Evolutionary conservation across 1,139 yeast genomes (phyloP).

Genomic region (Pichia kudriavzevii): DNA sequence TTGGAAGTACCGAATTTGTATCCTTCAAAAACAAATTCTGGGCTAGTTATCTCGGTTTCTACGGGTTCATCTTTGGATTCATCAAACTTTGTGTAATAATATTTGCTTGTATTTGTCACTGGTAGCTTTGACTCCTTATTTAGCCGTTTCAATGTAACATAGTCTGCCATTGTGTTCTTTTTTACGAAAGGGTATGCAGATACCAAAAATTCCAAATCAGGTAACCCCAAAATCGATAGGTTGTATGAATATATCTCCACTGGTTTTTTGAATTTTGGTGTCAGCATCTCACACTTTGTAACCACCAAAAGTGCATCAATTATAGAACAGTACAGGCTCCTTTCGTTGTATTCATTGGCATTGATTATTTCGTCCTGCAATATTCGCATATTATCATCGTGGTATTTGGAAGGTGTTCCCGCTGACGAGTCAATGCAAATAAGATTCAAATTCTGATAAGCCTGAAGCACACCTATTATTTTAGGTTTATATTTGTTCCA

Average conservation of each 20-base stretch:
- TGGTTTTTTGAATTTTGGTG: conserved; percentile 12
- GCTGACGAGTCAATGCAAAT: conserved; percentile 5
- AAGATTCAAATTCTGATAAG: conserved; percentile 3
- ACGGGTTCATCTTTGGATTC: conserved; percentile 4
- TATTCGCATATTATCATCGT: no score
- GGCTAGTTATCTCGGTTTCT: conserved; percentile 5
- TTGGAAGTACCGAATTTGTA: conserved; percentile 11
- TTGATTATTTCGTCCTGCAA: no score
- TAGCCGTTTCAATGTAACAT: no score
- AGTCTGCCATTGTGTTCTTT: conserved; percentile 7
- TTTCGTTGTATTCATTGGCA: conserved; percentile 5
- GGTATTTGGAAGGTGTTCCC: no score
- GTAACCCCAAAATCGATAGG: conserved; percentile 4
- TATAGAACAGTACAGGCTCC: conserved; percentile 3
- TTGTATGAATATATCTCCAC: conserved; percentile 11
- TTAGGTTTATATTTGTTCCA: conserved; percentile 6
- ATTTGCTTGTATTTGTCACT: conserved; percentile 2
- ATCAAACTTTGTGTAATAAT: conserved; percentile 3
- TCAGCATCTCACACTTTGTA: conserved; percentile 2
- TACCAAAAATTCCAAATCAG: conserved; percentile 10
- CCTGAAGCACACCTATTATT: conserved; percentile 1
- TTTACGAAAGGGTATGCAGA: conserved; percentile 14
- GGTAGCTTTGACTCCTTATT: conserved; percentile 4
- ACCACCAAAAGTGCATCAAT: conserved; percentile 4
- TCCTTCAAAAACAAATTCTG: conserved; percentile 6